phyloP scores from a whole-genome alignment of 2,329 filamentous ascomycete species.

The Chrysosphaeria jannelii region DNA sequence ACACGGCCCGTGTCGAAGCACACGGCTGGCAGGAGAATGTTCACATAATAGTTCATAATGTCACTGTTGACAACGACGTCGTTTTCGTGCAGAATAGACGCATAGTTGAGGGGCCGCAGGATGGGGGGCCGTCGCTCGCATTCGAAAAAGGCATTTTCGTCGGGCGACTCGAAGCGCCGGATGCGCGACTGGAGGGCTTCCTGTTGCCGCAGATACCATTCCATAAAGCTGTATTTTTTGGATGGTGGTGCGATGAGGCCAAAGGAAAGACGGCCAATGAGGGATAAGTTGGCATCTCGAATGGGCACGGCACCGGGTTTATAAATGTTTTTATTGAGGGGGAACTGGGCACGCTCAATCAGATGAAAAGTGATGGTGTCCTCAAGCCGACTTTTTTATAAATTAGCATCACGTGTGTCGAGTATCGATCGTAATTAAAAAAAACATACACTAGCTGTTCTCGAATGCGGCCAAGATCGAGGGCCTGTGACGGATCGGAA shows the following conservation, averaged over 20 bases:
- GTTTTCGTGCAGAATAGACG: conserved; percentile 63
- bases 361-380: conserved; percentile 94
- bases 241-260: not conserved
- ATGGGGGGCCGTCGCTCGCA: conserved; percentile 50
- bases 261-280: conserved; percentile 1
- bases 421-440: no score
- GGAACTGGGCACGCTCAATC: conserved; percentile 94
- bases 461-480: conserved; percentile 76
- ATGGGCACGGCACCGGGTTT: conserved; percentile 48
- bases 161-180: conserved; percentile 79
- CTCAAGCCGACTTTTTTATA: conserved; percentile 45
- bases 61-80: conserved; percentile 67
- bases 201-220: conserved; percentile 79
- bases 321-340: conserved; percentile 74
- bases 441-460: conserved; percentile 64
- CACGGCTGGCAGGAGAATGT: conserved; percentile 53
- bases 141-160: conserved; percentile 95
- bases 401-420: conserved; percentile 2
- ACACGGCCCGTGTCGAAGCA: conserved; percentile 43
- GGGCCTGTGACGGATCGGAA: conserved; percentile 51
- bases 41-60: conserved; percentile 64
- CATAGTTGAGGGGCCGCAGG: conserved; percentile 68
- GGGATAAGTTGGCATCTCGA: conserved; percentile 16
- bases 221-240: conserved; percentile 46
- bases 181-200: conserved; percentile 79